These are phyloP conservation scores for Leccinum ponderosum DNA, from an alignment of 1,284 basidiomycete genomes.

Conservation along the genomic window DNA sequence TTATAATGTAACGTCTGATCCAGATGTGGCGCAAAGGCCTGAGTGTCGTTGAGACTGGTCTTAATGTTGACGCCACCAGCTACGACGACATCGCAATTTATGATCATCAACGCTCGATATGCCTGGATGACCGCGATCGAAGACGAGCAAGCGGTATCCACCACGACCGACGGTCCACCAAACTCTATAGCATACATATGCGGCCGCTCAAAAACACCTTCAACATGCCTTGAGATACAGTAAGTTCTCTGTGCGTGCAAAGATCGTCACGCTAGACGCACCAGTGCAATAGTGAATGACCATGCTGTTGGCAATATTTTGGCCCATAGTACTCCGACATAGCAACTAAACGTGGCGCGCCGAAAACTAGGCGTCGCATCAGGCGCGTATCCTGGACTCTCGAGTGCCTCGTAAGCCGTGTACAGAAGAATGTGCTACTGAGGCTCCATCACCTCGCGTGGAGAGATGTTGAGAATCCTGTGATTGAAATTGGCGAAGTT, in stretches of 20 bases:
- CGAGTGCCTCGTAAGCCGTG: conserved; percentile 64
- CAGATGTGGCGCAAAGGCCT: no score
- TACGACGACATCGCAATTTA: conserved; percentile 68
- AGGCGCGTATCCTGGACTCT: conserved; percentile 63
- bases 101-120: conserved; percentile 57
- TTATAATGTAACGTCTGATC: no score
- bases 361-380: no score
- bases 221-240: conserved; percentile 52
- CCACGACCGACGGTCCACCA: conserved; percentile 65
- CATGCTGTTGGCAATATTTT: conserved; percentile 56
- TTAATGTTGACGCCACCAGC: conserved; percentile 76
- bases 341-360: conserved; percentile 52
- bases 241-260: conserved; percentile 4
- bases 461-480: conserved; percentile 65
- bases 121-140: conserved; percentile 66
- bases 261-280: conserved; percentile 30
- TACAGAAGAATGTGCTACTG: conserved; percentile 70
- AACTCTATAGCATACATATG: conserved; percentile 64
- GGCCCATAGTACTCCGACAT: conserved; percentile 63
- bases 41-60: conserved; percentile 49
- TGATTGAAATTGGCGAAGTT: conserved; percentile 63
- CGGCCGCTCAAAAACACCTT: conserved; percentile 69
- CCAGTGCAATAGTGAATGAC: conserved; percentile 74
- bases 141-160: conserved; percentile 61
- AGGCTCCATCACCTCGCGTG: conserved; percentile 65